Evolutionary conservation across 2,329 filamentous ascomycete species (phyloP), one percentile per base, ranked within the genome.

Genomic region (Nemania sp.): DNA sequence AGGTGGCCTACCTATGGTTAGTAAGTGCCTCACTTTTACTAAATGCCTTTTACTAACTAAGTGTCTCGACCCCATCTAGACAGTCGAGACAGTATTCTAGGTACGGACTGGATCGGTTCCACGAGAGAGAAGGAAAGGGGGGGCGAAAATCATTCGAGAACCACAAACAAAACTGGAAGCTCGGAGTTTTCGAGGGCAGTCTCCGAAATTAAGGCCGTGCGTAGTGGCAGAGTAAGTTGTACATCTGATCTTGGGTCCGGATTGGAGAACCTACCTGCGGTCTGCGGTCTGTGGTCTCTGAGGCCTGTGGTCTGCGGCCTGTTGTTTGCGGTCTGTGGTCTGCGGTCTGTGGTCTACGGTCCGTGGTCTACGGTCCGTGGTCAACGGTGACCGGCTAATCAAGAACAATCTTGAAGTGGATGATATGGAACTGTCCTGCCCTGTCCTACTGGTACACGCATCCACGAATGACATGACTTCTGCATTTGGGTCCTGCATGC

Each of bases 391-490:
- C 59, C 21, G 39, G 50, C 59, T 59, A 62, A 62, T 62, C 54
- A 62, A 34, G 46, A 51, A 50, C 18, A 39, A 13, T 34, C 3
- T 45, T 20, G 49, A 54, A 54, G 45, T 54, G 59, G 45, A 54
- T 54, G 54, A 39, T 39, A 17, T 20, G 17, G 43, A n/a, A 11
- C 21, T 49, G 42, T 47, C 42, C 37, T 46, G 20, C 35, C 49
- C 18, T 54, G 57, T 61, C 57, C 45, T 61, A 61, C 54, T 57
- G 54, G 59, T 54, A 59, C 54, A 60, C 57, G 57, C 57, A 59
- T 54, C 43, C 57, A 62, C 35, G 35, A 39, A n/a, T n/a, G 35
- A 39, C 35, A 39, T 39, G 35, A n/a, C 35, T 39, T 39, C 35
- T n/a, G 35, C 57, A 59, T 52, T 42, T 40, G 59, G 52, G 34